A percentile compares a stretch with the other conserved stretches of the same genome.
Conservation (phyloP, 495 filamentous ascomycete species). For the Corynascus novoguineensis region DNA sequence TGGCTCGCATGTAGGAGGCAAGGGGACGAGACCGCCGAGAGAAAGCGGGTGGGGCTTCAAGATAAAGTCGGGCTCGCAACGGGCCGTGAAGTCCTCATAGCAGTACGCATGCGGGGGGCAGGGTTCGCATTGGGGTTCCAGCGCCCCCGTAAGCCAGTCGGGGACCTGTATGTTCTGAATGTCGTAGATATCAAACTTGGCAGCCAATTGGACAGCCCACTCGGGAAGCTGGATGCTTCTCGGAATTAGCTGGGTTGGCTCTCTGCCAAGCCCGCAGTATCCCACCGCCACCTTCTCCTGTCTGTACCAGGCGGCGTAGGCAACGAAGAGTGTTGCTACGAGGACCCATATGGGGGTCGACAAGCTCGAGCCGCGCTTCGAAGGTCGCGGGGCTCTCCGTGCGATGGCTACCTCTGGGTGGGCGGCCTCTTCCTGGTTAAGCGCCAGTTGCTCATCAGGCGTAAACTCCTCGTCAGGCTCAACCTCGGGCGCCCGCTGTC, state of each 20-base stretch:
- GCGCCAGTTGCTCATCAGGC: conserved; percentile 76
- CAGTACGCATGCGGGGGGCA: conserved; percentile 91
- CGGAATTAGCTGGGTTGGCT: conserved; percentile 44
- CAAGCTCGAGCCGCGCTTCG: conserved; percentile 22
- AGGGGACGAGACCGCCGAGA: conserved; percentile 70
- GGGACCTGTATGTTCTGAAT: conserved; percentile 43
- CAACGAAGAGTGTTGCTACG: conserved; percentile 57
- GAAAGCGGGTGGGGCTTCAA: conserved; percentile 79
- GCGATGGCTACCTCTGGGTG: conserved; percentile 27
- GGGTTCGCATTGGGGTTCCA: conserved; percentile 82
- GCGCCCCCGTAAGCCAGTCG: conserved; percentile 57
- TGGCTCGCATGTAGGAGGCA: conserved; percentile 90
- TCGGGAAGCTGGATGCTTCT: conserved; percentile 39
- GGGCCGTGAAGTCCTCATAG: conserved; percentile 65
- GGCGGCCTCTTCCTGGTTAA: conserved; percentile 54
- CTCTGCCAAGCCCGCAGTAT: conserved; percentile 82
- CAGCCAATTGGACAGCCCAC: conserved; percentile 36
- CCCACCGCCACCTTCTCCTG: conserved; percentile 92
- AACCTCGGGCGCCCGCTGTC: conserved; percentile 30
- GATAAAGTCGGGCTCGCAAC: conserved; percentile 83
- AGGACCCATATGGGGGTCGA: conserved; percentile 60
- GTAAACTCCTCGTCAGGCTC: conserved; percentile 87
- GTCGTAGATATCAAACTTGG: conserved; percentile 35
- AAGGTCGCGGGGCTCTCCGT: conserved; percentile 18
- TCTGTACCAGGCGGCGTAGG: conserved; percentile 78